Conservation (phyloP, 352 stramenopile species). For the Phytophthora pluvialis region DNA sequence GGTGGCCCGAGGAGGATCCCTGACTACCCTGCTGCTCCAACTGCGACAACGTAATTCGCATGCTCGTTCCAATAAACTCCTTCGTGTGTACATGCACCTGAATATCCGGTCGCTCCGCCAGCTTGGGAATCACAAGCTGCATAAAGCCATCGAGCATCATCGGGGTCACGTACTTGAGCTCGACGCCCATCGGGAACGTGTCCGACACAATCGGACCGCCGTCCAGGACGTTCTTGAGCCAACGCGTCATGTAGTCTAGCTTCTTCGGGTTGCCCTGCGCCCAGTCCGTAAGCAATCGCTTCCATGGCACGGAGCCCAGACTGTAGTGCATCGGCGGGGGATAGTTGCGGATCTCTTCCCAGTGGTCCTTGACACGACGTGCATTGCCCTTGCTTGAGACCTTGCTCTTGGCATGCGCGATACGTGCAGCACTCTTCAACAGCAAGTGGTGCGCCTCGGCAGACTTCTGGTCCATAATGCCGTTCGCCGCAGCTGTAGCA, state of each 20-base stretch:
- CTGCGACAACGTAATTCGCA: conserved; percentile 86
- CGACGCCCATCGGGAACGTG: conserved; percentile 87
- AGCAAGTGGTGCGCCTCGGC: conserved; percentile 72
- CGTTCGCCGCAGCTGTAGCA: conserved; percentile 39
- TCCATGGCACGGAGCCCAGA: conserved; percentile 85
- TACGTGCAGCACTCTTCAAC: conserved; percentile 70
- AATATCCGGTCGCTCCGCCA: conserved; percentile 82
- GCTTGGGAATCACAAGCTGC: conserved; percentile 89
- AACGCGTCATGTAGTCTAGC: conserved; percentile 91
- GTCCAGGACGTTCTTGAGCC: conserved; percentile 90
- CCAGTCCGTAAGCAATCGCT: conserved; percentile 87
- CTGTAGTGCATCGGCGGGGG: conserved; percentile 85
- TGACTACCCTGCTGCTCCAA: conserved; percentile 43
- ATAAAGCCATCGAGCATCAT: conserved; percentile 93
- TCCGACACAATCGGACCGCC: conserved; percentile 86
- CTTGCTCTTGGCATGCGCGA: conserved; percentile 74
- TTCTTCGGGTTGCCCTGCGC: conserved; percentile 90
- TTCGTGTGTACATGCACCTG: conserved; percentile 91
- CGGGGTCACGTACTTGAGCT: conserved; percentile 90
- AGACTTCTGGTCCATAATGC: conserved; percentile 59
- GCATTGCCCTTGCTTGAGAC: conserved; percentile 78
- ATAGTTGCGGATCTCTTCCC: conserved; percentile 90
- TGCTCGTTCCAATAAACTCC: conserved; percentile 91
- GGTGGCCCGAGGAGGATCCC: conserved; percentile 12
- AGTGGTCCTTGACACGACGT: conserved; percentile 87